Evolutionary conservation across 2,329 filamentous ascomycete species (phyloP).

Genomic region (Exophiala alcalophila): DNA sequence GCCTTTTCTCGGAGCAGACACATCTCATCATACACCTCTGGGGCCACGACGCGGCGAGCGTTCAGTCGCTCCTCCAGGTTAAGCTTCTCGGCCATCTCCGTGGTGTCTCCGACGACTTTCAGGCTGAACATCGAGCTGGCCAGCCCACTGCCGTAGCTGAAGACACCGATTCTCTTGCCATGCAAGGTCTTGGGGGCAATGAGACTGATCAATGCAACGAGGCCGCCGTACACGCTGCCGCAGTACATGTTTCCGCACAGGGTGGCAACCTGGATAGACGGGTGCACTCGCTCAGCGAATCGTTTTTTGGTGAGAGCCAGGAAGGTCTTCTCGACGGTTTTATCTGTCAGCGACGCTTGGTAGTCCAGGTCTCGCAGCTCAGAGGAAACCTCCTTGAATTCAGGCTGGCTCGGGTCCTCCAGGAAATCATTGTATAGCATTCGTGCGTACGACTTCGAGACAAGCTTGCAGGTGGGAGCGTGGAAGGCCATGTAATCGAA

Average conservation of each 20-base stretch:
- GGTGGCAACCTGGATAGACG: slow-evolving; percentile 71
- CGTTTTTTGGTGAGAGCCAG: slow-evolving; percentile 80
- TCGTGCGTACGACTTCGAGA: slow-evolving; percentile 79
- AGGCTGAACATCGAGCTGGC: slow-evolving; percentile 70
- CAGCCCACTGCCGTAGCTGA: slow-evolving; percentile 76
- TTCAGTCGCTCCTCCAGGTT: slow-evolving; percentile 68
- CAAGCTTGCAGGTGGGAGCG: slow-evolving; percentile 81
- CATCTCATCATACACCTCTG: slow-evolving; percentile 74
- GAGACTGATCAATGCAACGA: slow-evolving; percentile 61
- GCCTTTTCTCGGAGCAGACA: slow-evolving; percentile 78
- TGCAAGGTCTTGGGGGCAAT: slow-evolving; percentile 61
- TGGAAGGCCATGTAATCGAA: slow-evolving; percentile 85
- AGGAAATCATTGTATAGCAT: slow-evolving; percentile 85
- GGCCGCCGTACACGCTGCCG: slow-evolving; percentile 57
- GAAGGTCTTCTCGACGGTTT: slow-evolving; percentile 81
- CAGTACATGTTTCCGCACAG: slow-evolving; percentile 67
- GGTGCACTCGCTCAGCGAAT: slow-evolving; percentile 73
- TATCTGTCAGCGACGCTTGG: slow-evolving; percentile 74
- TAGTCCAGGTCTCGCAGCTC: slow-evolving; percentile 78
- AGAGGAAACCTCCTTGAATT: slow-evolving; percentile 70
- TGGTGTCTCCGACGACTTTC: slow-evolving; percentile 65
- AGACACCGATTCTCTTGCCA: slow-evolving; percentile 71
- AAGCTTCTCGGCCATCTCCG: slow-evolving; percentile 63
- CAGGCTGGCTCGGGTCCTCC: slow-evolving; percentile 61
- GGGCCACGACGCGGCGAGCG: slow-evolving; percentile 63